Percentiles rank a stretch among this genome's conserved stretches.
Conservation (phyloP, 208 protist genomes). For the Wallacemonas sp. region DNA sequence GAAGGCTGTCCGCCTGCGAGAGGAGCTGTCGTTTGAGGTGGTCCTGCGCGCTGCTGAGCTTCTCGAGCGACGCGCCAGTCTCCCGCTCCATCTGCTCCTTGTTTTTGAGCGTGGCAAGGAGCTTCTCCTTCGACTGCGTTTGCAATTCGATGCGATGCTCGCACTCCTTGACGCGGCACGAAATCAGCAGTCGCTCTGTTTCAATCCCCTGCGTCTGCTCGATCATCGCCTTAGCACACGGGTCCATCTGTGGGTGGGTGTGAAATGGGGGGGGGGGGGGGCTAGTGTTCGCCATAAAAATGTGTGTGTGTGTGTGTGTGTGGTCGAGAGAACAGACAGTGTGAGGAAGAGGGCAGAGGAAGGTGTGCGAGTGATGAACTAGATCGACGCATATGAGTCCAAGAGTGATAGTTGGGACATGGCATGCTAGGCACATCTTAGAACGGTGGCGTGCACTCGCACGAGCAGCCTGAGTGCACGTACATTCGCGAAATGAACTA, state of each 20-base stretch:
- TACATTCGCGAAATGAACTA: too few relatives aligned
- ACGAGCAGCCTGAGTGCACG: too few relatives aligned
- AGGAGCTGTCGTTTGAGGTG: slow-evolving; percentile 67
- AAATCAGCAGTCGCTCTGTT: slow-evolving; percentile 64
- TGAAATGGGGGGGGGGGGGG: not conserved
- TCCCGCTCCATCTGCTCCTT: slow-evolving; percentile 47
- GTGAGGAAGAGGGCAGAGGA: not conserved
- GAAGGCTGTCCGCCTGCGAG: slow-evolving; percentile 46
- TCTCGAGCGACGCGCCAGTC: slow-evolving; percentile 55
- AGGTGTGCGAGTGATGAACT: too few relatives aligned
- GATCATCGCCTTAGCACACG: slow-evolving; percentile 55
- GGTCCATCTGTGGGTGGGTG: slow-evolving; percentile 1
- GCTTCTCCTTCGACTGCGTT: slow-evolving; percentile 46
- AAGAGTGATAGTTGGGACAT: too few relatives aligned
- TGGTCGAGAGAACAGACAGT: not conserved
- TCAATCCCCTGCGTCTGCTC: slow-evolving; percentile 80
- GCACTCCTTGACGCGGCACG: slow-evolving; percentile 70
- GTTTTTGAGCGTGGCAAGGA: slow-evolving; percentile 30
- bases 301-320: not conserved
- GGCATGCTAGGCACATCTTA: too few relatives aligned
- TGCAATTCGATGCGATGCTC: slow-evolving; percentile 60
- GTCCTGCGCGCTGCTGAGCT: slow-evolving; percentile 58
- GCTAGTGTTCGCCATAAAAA: not conserved
- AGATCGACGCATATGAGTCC: too few relatives aligned
- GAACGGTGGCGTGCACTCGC: too few relatives aligned